Conservation (phyloP, 306 rosid species). For the Vigna angularis region DNA sequence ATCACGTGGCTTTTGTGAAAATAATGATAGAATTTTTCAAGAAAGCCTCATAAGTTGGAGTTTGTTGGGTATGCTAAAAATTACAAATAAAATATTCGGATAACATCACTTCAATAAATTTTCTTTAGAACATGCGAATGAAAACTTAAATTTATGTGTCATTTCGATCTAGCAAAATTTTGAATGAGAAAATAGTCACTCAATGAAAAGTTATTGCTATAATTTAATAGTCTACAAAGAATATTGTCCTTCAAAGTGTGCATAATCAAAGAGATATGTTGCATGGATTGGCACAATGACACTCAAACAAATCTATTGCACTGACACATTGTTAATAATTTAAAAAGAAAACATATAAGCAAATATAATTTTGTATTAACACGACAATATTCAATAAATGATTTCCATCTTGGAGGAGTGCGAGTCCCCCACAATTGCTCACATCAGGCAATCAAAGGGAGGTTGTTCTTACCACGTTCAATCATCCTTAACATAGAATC, state of each 20-base stretch:
- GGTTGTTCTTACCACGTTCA: too few relatives aligned
- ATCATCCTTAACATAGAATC: too few relatives aligned
- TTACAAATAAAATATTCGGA: background rate
- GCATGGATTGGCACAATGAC: background rate
- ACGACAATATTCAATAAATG: too few relatives aligned
- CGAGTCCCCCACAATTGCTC: too few relatives aligned
- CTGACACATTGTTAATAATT: too few relatives aligned
- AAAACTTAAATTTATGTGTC: too few relatives aligned
- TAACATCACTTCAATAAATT: background rate
- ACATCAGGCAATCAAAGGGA: too few relatives aligned
- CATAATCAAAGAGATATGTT: too few relatives aligned
- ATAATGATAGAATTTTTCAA: constrained; percentile 34
- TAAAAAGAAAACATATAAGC: too few relatives aligned
- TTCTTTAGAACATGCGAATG: background rate
- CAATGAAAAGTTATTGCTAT: background rate
- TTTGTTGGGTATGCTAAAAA: background rate
- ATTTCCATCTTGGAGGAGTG: too few relatives aligned
- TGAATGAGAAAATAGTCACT: background rate
- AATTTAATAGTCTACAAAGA: background rate
- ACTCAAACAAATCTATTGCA: too few relatives aligned
- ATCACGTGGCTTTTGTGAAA: constrained; percentile 30
- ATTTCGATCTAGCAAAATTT: background rate
- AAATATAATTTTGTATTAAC: too few relatives aligned
- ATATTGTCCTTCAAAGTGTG: background rate
- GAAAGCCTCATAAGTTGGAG: background rate